Conservation (phyloP, 495 filamentous ascomycete genomes). For the Clohesyomyces aquaticus region DNA sequence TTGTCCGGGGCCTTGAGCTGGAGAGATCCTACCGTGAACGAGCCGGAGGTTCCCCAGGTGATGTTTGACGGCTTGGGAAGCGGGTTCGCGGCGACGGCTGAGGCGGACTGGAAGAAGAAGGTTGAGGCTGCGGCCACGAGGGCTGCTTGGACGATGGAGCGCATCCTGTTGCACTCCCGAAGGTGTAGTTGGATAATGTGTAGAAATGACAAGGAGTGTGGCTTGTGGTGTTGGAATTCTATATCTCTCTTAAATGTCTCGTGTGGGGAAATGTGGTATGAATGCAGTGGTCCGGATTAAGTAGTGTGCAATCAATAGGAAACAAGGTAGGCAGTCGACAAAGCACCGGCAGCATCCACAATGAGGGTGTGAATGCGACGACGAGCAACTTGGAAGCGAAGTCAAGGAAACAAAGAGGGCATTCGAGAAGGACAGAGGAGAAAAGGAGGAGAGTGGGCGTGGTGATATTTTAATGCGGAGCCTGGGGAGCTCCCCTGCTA, state of each 20-base stretch:
- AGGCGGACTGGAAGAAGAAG: constrained; percentile 12
- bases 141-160: constrained; percentile 28
- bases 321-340: background rate
- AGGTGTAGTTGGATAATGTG: too few species aligned
- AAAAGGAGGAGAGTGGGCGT: background rate
- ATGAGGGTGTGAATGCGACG: too few species aligned
- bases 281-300: too few species aligned
- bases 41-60: constrained; percentile 58
- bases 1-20: constrained; percentile 39
- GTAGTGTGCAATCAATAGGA: constrained; percentile 16
- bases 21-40: constrained; percentile 48
- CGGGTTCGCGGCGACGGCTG: constrained; percentile 57
- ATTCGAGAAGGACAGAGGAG: background rate
- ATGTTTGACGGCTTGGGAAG: constrained; percentile 59
- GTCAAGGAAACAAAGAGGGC: background rate
- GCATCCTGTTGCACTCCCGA: constrained; percentile 14
- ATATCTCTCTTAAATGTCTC: too few species aligned
- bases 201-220: constrained; percentile 38
- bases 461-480: constrained; percentile 13
- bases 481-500: too few species aligned
- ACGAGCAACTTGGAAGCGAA: too few species aligned
- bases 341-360: too few species aligned
- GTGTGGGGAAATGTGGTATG: too few species aligned
- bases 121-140: constrained; percentile 14
- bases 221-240: too few species aligned